Conservation (phyloP, 495 filamentous ascomycete species). For the Aspergillus funiculosus region DNA sequence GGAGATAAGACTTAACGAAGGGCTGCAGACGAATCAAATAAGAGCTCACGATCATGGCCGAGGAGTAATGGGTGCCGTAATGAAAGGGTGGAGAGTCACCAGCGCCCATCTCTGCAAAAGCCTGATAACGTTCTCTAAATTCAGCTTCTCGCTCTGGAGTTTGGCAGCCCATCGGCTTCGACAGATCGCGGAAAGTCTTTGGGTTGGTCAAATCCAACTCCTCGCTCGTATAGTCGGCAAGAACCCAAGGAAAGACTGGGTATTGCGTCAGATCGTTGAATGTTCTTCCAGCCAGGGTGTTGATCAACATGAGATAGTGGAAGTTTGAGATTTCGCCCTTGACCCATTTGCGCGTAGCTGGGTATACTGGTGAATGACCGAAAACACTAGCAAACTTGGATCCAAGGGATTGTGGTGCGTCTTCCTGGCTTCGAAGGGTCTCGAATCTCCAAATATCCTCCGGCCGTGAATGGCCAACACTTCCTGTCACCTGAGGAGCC, state of each 20-base stretch:
- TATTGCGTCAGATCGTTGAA: conserved; percentile 99
- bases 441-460: conserved; percentile 86
- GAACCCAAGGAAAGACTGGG: conserved; percentile 94
- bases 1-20: conserved; percentile 92
- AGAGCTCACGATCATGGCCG: conserved; percentile 96
- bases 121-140: conserved; percentile 75
- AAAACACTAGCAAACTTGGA: conserved; percentile 95
- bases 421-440: conserved; percentile 72
- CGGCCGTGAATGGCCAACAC: conserved; percentile 44
- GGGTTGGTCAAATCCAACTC: conserved; percentile 83
- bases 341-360: conserved; percentile 84
- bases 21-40: conserved; percentile 93
- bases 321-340: conserved; percentile 97
- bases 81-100: conserved; percentile 75
- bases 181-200: conserved; percentile 79
- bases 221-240: conserved; percentile 95
- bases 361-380: conserved; percentile 63
- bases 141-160: conserved; percentile 64
- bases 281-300: conserved; percentile 92
- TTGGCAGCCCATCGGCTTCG: conserved; percentile 97
- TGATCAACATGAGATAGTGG: conserved; percentile 96
- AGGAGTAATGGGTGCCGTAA: conserved; percentile 97
- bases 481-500: conserved; percentile 67
- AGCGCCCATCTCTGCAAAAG: conserved; percentile 88
- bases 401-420: conserved; percentile 74